Conservation (phyloP, 2,329 filamentous ascomycete species). For the Pleurostoma richardsiae region DNA sequence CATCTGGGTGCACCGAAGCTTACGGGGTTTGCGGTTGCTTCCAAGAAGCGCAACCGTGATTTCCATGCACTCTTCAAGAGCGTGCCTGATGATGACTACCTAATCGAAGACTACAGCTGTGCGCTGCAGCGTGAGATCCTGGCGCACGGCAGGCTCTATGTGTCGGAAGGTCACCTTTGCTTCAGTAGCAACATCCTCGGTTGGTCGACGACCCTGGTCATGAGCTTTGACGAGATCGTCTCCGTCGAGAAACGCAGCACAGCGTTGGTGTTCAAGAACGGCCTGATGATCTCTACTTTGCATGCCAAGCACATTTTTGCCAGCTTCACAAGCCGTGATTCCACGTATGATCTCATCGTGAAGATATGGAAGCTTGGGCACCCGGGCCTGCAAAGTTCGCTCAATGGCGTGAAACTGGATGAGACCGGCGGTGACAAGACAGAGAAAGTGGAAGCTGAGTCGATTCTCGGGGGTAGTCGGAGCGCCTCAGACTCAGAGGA, state of each 20-base stretch:
- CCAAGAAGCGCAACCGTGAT: constrained; percentile 91
- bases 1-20: constrained; percentile 64
- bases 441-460: constrained; percentile 65
- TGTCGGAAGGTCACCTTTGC: constrained; percentile 95
- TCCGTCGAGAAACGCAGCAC: constrained; percentile 96
- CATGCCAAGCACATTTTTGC: constrained; percentile 96
- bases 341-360: constrained; percentile 93
- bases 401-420: constrained; percentile 82
- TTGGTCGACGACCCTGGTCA: constrained; percentile 95
- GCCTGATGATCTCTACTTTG: constrained; percentile 91
- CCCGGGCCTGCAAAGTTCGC: constrained; percentile 81
- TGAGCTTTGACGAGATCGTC: constrained; percentile 97
- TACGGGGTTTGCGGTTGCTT: constrained; percentile 93
- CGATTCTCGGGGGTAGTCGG: constrained; percentile 35
- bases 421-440: constrained; percentile 85
- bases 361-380: constrained; percentile 98
- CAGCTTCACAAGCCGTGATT: constrained; percentile 89
- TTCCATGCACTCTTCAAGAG: constrained; percentile 94
- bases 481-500: constrained; percentile 51
- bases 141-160: constrained; percentile 87
- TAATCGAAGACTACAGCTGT: constrained; percentile 98
- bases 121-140: constrained; percentile 93
- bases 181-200: constrained; percentile 99
- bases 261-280: constrained; percentile 92
- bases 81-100: constrained; percentile 94